phyloP scores from a whole-genome alignment of 257 asterid species.

The Osmanthus fragrans region DNA sequence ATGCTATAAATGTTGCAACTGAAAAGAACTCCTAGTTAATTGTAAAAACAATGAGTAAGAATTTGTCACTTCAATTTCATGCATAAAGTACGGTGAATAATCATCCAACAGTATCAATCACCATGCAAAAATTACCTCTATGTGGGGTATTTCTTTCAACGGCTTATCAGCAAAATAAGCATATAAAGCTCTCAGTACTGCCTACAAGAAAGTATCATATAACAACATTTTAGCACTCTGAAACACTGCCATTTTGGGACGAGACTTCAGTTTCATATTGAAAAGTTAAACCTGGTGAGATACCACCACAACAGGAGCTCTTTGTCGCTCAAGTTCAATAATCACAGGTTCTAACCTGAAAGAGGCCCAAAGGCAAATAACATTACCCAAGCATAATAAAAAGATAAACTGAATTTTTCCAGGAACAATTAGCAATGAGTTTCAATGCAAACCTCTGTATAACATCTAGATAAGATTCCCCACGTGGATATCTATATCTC shows the following conservation, averaged over 20 bases:
- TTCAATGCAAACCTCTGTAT: slow-evolving; percentile 74
- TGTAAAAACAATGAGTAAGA: not conserved
- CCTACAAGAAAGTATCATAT: slow-evolving; percentile 46
- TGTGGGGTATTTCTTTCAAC: slow-evolving; percentile 85
- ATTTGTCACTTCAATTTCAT: not conserved
- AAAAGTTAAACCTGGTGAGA: slow-evolving; percentile 81
- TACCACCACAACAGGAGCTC: slow-evolving; percentile 98
- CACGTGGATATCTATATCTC: slow-evolving; percentile 97
- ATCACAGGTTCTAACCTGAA: slow-evolving; percentile 96
- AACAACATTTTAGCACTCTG: slow-evolving; percentile 26
- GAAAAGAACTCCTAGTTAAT: not conserved
- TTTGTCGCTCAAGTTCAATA: slow-evolving; percentile 94
- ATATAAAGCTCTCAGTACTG: slow-evolving; percentile 93
- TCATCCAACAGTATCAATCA: not conserved
- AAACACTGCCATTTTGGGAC: slow-evolving; percentile 18
- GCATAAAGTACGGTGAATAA: not conserved
- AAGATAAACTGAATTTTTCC: slow-evolving; percentile 5
- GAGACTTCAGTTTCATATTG: slow-evolving; percentile 13
- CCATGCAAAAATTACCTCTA: slow-evolving; percentile 65
- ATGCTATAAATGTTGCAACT: not conserved
- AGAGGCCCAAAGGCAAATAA: slow-evolving; percentile 21
- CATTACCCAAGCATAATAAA: slow-evolving; percentile 4
- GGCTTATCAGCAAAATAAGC: slow-evolving; percentile 99
- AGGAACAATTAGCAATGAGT: not conserved
- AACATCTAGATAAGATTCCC: slow-evolving; percentile 97